Conservation (phyloP, 2,329 filamentous ascomycete species). For the Teratosphaeria gauchensis region DNA sequence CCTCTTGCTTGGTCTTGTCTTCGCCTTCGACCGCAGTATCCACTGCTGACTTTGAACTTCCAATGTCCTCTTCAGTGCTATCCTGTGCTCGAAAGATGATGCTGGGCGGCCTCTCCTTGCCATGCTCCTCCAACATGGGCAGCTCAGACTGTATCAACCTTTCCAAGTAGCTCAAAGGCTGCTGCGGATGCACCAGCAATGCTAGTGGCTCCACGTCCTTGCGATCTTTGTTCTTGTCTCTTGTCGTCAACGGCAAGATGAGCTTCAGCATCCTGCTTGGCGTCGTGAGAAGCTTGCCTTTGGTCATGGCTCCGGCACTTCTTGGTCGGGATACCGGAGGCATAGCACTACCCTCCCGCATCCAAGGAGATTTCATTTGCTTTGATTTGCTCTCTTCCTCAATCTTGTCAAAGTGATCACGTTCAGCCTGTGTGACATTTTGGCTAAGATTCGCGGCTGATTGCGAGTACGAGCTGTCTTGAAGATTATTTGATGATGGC, state of each 20-base stretch:
- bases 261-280: conserved; percentile 72
- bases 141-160: conserved; percentile 81
- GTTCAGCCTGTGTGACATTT: conserved; percentile 36
- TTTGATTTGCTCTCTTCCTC: conserved; percentile 42
- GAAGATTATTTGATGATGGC: not conserved
- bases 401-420: conserved; percentile 34
- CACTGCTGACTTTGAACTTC: conserved; percentile 22
- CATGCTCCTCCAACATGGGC: conserved; percentile 51
- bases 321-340: conserved; percentile 46
- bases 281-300: conserved; percentile 70
- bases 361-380: conserved; percentile 56
- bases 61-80: conserved; percentile 49
- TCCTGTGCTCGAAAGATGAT: conserved; percentile 76
- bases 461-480: conserved; percentile 23
- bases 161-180: conserved; percentile 84
- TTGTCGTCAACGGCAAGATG: conserved; percentile 61
- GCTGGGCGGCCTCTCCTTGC: conserved; percentile 59
- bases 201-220: conserved; percentile 76
- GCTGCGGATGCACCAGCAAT: conserved; percentile 77
- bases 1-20: conserved; percentile 26
- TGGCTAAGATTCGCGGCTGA: conserved; percentile 33
- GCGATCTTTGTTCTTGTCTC: conserved; percentile 49
- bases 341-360: conserved; percentile 49
- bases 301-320: conserved; percentile 52
- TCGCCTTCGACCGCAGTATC: conserved; percentile 25